These are phyloP conservation scores for Backusella circina DNA, from an alignment of 192 early-diverging fungal species.

Conservation along the genomic window DNA sequence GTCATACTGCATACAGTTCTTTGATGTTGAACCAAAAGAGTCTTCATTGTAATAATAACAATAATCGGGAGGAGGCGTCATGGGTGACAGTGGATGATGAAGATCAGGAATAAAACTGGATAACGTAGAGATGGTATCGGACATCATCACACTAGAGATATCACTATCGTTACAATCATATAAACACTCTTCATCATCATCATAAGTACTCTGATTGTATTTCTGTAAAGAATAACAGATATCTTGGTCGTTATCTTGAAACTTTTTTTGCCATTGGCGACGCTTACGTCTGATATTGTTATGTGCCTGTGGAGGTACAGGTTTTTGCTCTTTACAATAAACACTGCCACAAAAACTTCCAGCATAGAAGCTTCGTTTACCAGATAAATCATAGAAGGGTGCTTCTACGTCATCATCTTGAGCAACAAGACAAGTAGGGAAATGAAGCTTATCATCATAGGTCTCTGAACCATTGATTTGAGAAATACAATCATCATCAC, in stretches of 20 bases:
- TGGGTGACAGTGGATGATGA: conserved; percentile 5
- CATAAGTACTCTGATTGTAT: not conserved
- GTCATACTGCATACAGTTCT: not conserved
- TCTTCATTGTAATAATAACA: not conserved
- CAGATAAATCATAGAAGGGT: conserved; percentile 3
- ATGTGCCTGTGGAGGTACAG: not conserved
- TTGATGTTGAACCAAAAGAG: not conserved
- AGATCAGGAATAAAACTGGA: not conserved
- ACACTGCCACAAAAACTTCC: conserved; percentile 8
- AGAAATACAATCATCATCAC: conserved; percentile 1
- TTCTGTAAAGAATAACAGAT: not conserved
- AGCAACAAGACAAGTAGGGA: not conserved
- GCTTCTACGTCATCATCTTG: not conserved
- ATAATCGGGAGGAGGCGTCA: not conserved
- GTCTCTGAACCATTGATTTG: conserved; percentile 1
- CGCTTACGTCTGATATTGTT: not conserved
- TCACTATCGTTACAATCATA: not conserved
- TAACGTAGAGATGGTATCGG: not conserved
- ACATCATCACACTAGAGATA: not conserved
- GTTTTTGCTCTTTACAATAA: not conserved
- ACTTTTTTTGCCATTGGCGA: not conserved
- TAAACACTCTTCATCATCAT: not conserved
- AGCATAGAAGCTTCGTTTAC: conserved; percentile 4
- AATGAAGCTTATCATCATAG: not conserved
- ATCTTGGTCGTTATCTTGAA: not conserved